A percentile compares a stretch with the other conserved stretches of the same genome.
These are phyloP conservation scores for Solanum paucissectum DNA, from an alignment of 257 asterid species.

Conservation along the genomic window DNA sequence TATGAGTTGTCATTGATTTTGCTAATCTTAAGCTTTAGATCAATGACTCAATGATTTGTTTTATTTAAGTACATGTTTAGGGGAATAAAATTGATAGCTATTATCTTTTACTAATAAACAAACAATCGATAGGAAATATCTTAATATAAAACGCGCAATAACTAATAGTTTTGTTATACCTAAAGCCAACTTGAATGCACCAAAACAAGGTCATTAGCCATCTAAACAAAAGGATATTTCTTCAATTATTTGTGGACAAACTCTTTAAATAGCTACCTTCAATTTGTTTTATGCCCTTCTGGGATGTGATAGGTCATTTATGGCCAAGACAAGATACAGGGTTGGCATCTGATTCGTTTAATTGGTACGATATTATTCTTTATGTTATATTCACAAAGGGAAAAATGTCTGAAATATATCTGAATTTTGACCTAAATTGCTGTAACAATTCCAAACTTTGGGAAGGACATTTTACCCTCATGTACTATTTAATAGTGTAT, in stretches of 20 bases:
- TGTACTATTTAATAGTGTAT: too few relatives aligned
- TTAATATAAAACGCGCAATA: neutral
- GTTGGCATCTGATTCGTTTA: neutral
- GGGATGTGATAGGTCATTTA: neutral
- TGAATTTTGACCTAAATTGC: too few relatives aligned
- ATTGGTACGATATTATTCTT: neutral
- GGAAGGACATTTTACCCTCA: too few relatives aligned
- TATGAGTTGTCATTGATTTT: neutral
- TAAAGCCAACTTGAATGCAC: neutral
- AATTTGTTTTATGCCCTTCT: neutral
- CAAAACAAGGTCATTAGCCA: neutral
- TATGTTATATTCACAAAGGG: neutral
- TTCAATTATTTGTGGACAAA: neutral
- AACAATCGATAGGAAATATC: fast-evolving
- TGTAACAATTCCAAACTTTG: too few relatives aligned
- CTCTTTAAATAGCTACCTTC: neutral
- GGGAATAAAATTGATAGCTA: neutral
- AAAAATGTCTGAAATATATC: too few relatives aligned
- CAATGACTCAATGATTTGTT: neutral
- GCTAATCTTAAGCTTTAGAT: neutral
- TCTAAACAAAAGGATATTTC: neutral
- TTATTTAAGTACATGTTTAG: neutral
- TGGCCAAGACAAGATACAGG: neutral
- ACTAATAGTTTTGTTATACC: neutral
- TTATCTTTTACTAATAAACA: neutral